Evolutionary conservation across 768 basidiomycete species (phyloP), one percentile per base, ranked within the genome.

Genomic region (Pleurotus giganteus): DNA sequence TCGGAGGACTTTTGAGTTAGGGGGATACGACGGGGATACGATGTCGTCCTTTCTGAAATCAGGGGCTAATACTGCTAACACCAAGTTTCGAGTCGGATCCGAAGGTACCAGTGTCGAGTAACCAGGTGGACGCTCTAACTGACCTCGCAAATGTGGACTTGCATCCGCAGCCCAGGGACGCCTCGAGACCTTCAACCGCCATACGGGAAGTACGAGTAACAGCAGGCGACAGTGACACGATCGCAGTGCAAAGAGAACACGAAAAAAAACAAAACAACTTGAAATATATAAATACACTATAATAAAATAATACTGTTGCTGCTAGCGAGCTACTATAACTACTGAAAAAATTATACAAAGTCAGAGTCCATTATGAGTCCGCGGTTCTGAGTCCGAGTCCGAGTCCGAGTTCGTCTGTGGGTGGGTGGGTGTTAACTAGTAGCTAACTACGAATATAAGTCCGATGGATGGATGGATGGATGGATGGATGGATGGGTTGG

Each of bases 271-370:
- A 34, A 34, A 15, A 15, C 32, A 34, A 15, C 15, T 34, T 8
- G 32, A 45, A 21, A 51, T 37, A 26, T 51, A 51, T 51, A 51
- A 51, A 51, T 51, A 51, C 49, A 51, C 37, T 51, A 51, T 51
- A 51, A 51, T 51, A 51, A 51, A 51, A 24, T 51, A 51, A 23
- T 51, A 36, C 21, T 36, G 49, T 21, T 37, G 49, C 34, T 51
- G 49, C 21, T 19, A 28, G 8, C 15, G 23, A 36, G 34, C 9
- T 45, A 45, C 26, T 19, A 17, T 45, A 45, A n/a, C n/a, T n/a
- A n/a, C n/a, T n/a, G n/a, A n/a, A n/a, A n/a, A n/a, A n/a, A 41
- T 41, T 41, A 41, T 41, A 41, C 39, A 41, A 41, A n/a, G n/a
- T n/a, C 43, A 19, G 43, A 21, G 49, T 51, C 49, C 49, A 37